phyloP scores from a whole-genome alignment of 139 green algal species.

The Nannochloris sp. region DNA sequence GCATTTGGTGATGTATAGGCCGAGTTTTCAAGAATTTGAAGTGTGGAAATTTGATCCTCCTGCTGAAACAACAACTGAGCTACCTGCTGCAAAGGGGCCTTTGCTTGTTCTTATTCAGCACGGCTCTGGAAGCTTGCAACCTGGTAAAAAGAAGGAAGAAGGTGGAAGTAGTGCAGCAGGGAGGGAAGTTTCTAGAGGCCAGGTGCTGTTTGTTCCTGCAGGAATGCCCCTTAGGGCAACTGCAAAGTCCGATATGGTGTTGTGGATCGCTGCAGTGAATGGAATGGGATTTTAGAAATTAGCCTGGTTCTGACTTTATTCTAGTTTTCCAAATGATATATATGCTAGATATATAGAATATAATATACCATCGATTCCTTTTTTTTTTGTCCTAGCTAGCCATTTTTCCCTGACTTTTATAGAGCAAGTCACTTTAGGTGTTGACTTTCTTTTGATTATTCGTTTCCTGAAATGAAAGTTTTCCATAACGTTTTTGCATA shows the following conservation, averaged over 20 bases:
- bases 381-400: no score
- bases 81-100: constrained; percentile 12
- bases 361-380: no score
- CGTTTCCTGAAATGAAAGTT: no score
- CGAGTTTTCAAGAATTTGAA: constrained; percentile 86
- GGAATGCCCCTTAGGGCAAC: constrained; percentile 7
- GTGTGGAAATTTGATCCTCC: constrained; percentile 72
- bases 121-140: neutral
- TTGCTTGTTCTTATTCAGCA: constrained; percentile 21
- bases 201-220: constrained; percentile 26
- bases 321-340: no score
- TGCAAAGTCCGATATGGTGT: neutral
- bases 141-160: neutral
- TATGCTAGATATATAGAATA: no score
- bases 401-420: no score
- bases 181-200: constrained; percentile 2
- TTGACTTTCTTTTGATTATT: no score
- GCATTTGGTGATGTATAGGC: constrained; percentile 11
- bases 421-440: no score
- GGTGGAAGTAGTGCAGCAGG: neutral
- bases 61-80: neutral
- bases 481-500: no score
- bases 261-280: constrained; percentile 18
- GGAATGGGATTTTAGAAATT: constrained; percentile 24
- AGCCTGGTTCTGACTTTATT: no score